These are phyloP conservation scores for Pulicaria dysenterica DNA, from an alignment of 129 eudicot genomes.

Conservation along the genomic window DNA sequence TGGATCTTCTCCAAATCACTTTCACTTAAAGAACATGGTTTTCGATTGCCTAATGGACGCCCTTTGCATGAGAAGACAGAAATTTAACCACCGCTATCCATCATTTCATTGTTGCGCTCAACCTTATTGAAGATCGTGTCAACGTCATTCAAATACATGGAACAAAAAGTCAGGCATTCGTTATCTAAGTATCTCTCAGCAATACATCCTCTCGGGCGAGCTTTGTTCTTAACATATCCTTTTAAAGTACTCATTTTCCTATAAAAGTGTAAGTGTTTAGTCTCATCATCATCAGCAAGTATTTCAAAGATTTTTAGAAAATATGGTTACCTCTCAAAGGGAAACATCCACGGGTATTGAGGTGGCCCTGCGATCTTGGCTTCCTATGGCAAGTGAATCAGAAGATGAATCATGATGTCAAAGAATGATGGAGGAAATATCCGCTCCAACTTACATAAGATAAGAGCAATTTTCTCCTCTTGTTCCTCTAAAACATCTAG, in stretches of 20 bases:
- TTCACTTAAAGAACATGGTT: not conserved
- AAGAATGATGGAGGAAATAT: slow-evolving; percentile 18
- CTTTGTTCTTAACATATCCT: slow-evolving; percentile 11
- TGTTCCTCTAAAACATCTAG: not conserved
- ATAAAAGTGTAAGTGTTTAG: not conserved
- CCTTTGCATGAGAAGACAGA: not conserved
- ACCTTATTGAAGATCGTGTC: slow-evolving; percentile 20
- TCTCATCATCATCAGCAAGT: not conserved
- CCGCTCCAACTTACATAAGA: slow-evolving; percentile 10
- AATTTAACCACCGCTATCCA: not conserved
- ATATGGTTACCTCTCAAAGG: slow-evolving; percentile 6
- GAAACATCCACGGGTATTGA: slow-evolving; percentile 17
- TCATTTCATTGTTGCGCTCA: slow-evolving; percentile 37
- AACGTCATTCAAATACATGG: slow-evolving; percentile 10
- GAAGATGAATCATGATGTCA: slow-evolving; percentile 7
- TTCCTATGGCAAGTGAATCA: slow-evolving; percentile 8
- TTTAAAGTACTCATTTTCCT: slow-evolving; percentile 8
- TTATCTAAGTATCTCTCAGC: not conserved
- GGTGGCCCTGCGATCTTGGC: slow-evolving; percentile 3
- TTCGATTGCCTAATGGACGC: not conserved
- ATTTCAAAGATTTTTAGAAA: not conserved
- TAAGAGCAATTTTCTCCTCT: not conserved
- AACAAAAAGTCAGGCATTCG: not conserved
- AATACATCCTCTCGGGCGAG: slow-evolving; percentile 8
- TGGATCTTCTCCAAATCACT: slow-evolving; percentile 1